Base-by-base conservation (phyloP, 768 basidiomycete genomes). In the Tricholomella constricta region DNA sequence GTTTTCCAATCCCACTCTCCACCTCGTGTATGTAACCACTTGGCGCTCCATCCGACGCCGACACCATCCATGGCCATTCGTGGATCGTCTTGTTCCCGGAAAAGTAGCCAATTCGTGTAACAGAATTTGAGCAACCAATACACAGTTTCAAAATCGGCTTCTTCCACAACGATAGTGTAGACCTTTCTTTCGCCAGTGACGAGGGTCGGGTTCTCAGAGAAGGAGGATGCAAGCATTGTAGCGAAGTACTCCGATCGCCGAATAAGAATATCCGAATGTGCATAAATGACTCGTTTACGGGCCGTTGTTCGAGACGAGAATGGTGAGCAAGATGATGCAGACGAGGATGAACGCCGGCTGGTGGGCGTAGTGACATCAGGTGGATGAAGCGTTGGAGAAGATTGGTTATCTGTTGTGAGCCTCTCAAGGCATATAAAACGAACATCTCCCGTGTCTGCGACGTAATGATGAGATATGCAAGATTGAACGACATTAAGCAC, bases 111-210 rank as follows among this genome's bases (percentile, higher is more conserved):
- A 63, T 89, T 86, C 6, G 83, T 83, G 57, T 91, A 91, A 50
- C 87, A 81, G 67, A 78, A 89, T 64, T 88, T 88, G 31, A 91
- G 69, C 23, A 90, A 65, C 89, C 89, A 91, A 63, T 88, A 90
- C 4, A 90, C 78, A 0, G 88, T 90, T 52, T 83, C 79, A 56
- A 86, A 91, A 53, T 88, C 86, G 6, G 86, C 86, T 65, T 91
- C 89, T 58, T 90, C 85, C 6, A 91, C 84, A n/a, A 87, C 72
- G 44, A 91, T 68, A 1, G 81, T 86, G 63, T 83, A 80, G 0
- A 83, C 57, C 61, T 85, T 83, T 52, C 84, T 71, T 59, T 83
- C 81, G 20, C 77, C 80, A 2, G 70, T 67, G 8, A 65, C 27
- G 27, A 69, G 41, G 22, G 71, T 60, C 2, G 68, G 43, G 45